These are phyloP conservation scores for Exophiala phaeomuriformis DNA, from an alignment of 2,329 filamentous ascomycete species.

Conservation along the genomic window DNA sequence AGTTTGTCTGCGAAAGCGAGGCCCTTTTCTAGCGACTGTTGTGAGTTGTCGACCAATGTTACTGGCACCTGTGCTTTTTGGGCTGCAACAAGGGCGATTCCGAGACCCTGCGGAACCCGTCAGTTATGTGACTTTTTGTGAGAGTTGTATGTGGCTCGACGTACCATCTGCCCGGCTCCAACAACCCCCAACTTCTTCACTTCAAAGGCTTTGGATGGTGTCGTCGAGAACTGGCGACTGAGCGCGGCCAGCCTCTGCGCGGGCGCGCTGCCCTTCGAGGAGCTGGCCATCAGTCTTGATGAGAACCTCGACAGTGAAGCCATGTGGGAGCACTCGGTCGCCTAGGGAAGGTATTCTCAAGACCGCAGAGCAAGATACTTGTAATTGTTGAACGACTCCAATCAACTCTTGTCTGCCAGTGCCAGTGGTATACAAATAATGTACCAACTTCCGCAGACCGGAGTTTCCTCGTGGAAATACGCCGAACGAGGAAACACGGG, in stretches of 20 bases:
- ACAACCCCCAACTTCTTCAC: constrained; percentile 86
- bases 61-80: constrained; percentile 77
- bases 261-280: constrained; percentile 29
- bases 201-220: constrained; percentile 54
- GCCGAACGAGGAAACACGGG: background rate
- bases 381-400: background rate
- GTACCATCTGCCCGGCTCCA: constrained; percentile 92
- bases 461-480: background rate
- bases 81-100: constrained; percentile 90
- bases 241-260: constrained; percentile 32
- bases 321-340: constrained; percentile 11
- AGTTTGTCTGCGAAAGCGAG: constrained; percentile 94
- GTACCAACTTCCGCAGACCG: background rate
- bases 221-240: constrained; percentile 61
- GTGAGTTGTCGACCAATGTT: constrained; percentile 73
- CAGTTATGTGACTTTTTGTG: background rate
- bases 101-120: constrained; percentile 60
- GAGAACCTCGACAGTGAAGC: constrained; percentile 18
- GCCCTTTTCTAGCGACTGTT: constrained; percentile 80
- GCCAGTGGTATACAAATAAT: too few relatives aligned
- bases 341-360: background rate
- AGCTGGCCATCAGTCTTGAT: constrained; percentile 34
- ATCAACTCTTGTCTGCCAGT: background rate
- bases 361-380: background rate
- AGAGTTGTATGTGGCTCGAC: constrained; percentile 22